phyloP scores from a whole-genome alignment of 1,284 basidiomycete species.

The Tetrapyrgos nigripes region DNA sequence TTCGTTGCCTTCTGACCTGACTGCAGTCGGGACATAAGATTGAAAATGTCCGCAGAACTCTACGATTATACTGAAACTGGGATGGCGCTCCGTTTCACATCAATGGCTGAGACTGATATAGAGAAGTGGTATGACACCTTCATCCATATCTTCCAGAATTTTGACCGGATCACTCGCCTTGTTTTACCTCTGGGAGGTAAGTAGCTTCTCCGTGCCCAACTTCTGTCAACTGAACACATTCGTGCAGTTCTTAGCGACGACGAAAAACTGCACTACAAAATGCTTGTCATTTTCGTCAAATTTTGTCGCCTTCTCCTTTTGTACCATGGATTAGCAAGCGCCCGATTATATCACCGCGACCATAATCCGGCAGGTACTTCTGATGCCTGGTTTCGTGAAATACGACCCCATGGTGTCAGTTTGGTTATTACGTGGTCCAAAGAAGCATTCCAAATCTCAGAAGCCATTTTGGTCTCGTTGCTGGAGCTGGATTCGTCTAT shows the following conservation, averaged over 20 bases:
- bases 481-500: constrained; percentile 10
- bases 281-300: constrained; percentile 1
- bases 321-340: background rate
- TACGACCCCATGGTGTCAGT: constrained; percentile 13
- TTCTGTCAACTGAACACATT: background rate
- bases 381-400: constrained; percentile 12
- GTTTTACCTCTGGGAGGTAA: constrained; percentile 17
- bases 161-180: constrained; percentile 10
- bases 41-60: constrained; percentile 15
- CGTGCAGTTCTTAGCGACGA: constrained; percentile 12
- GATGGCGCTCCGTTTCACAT: constrained; percentile 7
- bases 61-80: constrained; percentile 16
- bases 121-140: constrained; percentile 14
- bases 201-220: background rate
- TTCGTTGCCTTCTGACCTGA: constrained; percentile 8
- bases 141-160: constrained; percentile 5
- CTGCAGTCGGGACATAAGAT: constrained; percentile 13
- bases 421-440: constrained; percentile 15
- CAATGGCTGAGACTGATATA: constrained; percentile 6
- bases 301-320: background rate
- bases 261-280: constrained; percentile 15
- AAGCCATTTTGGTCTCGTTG: constrained; percentile 15
- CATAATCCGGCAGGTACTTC: background rate
- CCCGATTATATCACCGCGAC: background rate
- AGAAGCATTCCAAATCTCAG: constrained; percentile 12